phyloP scores from a whole-genome alignment of 75 land plant genomes.

The Pseudotsuga menziesii region DNA sequence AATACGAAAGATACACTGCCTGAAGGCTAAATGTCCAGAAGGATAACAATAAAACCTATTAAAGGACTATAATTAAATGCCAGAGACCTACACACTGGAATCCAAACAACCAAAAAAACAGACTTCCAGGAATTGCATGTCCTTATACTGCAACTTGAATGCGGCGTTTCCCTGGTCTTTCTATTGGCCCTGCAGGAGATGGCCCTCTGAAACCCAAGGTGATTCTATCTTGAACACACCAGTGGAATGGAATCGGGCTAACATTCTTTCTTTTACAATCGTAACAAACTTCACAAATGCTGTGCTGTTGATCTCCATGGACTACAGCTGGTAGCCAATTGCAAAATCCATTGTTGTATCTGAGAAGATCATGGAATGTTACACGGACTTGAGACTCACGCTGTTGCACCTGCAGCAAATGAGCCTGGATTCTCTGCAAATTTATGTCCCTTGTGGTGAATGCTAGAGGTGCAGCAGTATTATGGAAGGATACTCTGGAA shows the following conservation, averaged over 20 bases:
- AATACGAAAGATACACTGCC: not conserved
- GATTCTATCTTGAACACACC: slow-evolving; percentile 64
- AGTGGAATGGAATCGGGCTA: slow-evolving; percentile 53
- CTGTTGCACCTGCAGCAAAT: slow-evolving; percentile 7
- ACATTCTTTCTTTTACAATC: slow-evolving; percentile 20
- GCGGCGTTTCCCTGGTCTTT: slow-evolving; percentile 43
- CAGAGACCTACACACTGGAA: slow-evolving; percentile 3
- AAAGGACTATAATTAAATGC: not conserved
- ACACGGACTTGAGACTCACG: not conserved
- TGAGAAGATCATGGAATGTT: not conserved
- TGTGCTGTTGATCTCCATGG: slow-evolving; percentile 1
- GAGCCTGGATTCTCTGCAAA: slow-evolving; percentile 13
- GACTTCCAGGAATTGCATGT: not conserved
- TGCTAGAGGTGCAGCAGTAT: not conserved
- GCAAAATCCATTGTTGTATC: not conserved
- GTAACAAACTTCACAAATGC: slow-evolving; percentile 22
- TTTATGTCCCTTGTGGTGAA: slow-evolving; percentile 3
- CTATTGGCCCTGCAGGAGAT: slow-evolving; percentile 68
- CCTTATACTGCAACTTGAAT: not conserved
- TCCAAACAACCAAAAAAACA: slow-evolving; percentile 5
- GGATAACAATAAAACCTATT: slow-evolving; percentile 9
- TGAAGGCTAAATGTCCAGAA: not conserved
- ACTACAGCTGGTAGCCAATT: not conserved
- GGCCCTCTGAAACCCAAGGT: slow-evolving; percentile 58
- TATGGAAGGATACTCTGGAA: slow-evolving; percentile 6